Evolutionary conservation across 225 moss, liverwort and hornwort genomes (phyloP).

Genomic region (Neckera pumila): DNA sequence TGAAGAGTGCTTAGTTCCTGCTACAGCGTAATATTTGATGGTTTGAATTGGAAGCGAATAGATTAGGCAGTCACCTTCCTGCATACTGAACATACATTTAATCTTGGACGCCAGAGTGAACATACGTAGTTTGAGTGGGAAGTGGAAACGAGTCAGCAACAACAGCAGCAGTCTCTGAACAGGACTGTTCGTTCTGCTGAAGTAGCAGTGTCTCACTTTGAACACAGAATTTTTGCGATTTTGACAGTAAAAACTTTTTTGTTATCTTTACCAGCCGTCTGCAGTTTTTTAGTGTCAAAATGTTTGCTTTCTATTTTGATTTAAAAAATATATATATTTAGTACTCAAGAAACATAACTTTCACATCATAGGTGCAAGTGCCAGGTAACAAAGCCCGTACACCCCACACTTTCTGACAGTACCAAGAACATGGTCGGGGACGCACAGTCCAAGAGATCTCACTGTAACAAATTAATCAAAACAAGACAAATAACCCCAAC

Average conservation of each 20-base stretch:
- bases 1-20: constrained; percentile 46
- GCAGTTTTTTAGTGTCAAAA: not conserved
- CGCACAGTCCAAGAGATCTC: no score
- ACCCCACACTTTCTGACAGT: no score
- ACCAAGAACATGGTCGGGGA: no score
- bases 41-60: not conserved
- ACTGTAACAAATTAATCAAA: no score
- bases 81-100: not conserved
- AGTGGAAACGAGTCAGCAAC: not conserved
- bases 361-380: no score
- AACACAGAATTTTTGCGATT: not conserved
- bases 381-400: no score
- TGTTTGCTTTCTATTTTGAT: not conserved
- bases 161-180: not conserved
- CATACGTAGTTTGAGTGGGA: not conserved
- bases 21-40: not conserved
- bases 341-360: no score
- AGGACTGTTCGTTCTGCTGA: not conserved
- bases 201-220: not conserved
- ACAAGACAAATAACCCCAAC: no score
- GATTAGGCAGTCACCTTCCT: not conserved
- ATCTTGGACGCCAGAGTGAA: not conserved
- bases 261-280: no score
- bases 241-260: not conserved
- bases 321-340: not conserved